Conservation (phyloP, 805 yeast species). For the Ogataea naganishii region DNA sequence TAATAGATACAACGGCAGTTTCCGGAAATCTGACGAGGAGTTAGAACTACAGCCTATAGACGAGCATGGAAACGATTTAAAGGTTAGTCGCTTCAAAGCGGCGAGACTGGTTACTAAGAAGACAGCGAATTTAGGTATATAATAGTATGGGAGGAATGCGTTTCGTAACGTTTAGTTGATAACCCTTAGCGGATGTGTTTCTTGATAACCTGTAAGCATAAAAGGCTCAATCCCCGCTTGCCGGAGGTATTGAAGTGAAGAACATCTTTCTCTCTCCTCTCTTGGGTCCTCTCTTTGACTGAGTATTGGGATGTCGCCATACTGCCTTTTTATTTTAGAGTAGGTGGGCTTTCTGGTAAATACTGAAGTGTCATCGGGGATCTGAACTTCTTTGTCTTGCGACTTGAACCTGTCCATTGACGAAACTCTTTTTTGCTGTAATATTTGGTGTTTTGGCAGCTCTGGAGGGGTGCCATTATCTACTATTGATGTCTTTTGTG, state of each 20-base stretch:
- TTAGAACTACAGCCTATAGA: conserved; percentile 62
- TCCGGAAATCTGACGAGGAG: conserved; percentile 35
- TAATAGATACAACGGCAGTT: conserved; percentile 36
- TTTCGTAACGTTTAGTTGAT: conserved; percentile 10
- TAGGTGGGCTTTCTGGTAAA: conserved; percentile 17
- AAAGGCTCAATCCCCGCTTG: conserved; percentile 19
- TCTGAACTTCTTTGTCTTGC: conserved; percentile 3
- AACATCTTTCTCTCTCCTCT: conserved; percentile 9
- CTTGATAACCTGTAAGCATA: conserved; percentile 21
- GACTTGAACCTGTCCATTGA: no score
- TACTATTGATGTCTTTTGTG: conserved; percentile 1
- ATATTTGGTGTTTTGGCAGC: conserved; percentile 4
- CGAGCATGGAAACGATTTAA: conserved; percentile 49
- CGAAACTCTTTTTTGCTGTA: background rate
- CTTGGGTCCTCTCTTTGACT: conserved; percentile 2
- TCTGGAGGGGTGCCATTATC: conserved; percentile 6
- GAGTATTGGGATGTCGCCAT: conserved; percentile 8
- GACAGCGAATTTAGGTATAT: background rate
- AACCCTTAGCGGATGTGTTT: conserved; percentile 10
- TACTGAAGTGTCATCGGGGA: conserved; percentile 15
- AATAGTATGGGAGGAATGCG: no score
- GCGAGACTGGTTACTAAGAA: conserved; percentile 27
- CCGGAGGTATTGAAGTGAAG: conserved; percentile 14
- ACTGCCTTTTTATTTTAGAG: conserved; percentile 3
- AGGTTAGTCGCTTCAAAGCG: conserved; percentile 60